Base-by-base conservation (phyloP, 2,329 filamentous ascomycete genomes). In the Colletotrichum musae region DNA sequence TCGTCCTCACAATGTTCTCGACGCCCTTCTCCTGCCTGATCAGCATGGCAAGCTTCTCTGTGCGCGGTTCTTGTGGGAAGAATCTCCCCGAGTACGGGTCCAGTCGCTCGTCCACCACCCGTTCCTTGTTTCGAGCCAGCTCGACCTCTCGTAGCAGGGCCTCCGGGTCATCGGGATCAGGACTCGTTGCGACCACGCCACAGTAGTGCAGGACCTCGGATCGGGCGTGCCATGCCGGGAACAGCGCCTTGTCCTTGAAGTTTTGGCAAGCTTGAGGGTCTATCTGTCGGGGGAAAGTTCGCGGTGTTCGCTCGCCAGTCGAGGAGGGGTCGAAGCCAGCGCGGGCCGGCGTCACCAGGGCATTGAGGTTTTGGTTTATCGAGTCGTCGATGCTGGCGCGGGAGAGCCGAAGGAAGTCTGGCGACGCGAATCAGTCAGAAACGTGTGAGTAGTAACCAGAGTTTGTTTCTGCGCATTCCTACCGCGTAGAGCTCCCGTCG, bases 281-380 rank as follows among this genome's bases (percentile, higher is more conserved):
- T 68, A 96, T 90, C 47, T 86, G 83, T 43, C 82, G 83, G 4
- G 83, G 80, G 6, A 83, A 75, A 0, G 88, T 81, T 48, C 85
- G 82, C 2, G 88, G 83, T 26, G 85, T 84, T 59, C 92, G 88
- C 15, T 87, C 83, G 0, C 91, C 88, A 1, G 94, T 97, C 1
- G 93, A 95, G 0, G 87, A 83, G 1, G 95, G 93, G 77, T 97
- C 92, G 81, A 97, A 98, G 16, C 90, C 89, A 47, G 82, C 81
- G 52, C 85, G 84, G 13, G 93, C 87, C 0, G 95, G 95, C 1
- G 92, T 95, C 52, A 94, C 83, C 45, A 98, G 88, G 1, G 94
- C 94, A 83, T 98, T 98, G 70, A 99, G 89, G 76, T 97, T 95
- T 77, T 97, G 95, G 1, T 91, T 90, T 77, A 99, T 98, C 52